These are phyloP conservation scores for Bruguiera hainesii DNA, from an alignment of 441 rosid species.

Conservation along the genomic window DNA sequence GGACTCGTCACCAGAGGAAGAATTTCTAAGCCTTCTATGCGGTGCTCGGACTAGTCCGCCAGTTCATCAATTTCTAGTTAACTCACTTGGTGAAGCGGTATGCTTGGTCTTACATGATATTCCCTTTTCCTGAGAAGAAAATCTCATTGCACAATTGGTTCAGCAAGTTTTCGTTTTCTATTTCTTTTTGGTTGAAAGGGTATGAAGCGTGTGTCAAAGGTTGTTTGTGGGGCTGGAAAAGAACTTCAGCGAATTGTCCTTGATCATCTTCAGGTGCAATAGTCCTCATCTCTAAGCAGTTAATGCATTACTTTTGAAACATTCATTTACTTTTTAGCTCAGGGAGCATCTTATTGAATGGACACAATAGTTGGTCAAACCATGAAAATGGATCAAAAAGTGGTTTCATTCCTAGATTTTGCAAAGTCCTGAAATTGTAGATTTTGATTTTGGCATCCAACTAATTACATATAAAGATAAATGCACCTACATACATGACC, in stretches of 20 bases:
- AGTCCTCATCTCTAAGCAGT: slow-evolving; percentile 19
- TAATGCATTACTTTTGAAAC: slow-evolving; percentile 5
- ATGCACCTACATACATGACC: background rate
- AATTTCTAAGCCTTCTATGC: slow-evolving; percentile 84
- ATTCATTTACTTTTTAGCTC: slow-evolving; percentile 6
- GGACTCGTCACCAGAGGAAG: slow-evolving; percentile 92
- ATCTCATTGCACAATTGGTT: slow-evolving; percentile 16
- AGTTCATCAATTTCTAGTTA: slow-evolving; percentile 84
- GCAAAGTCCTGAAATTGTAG: background rate
- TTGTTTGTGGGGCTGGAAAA: slow-evolving; percentile 84
- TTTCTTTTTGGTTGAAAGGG: slow-evolving; percentile 48
- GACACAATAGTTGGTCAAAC: slow-evolving; percentile 3
- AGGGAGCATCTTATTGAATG: slow-evolving; percentile 6
- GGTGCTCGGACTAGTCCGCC: slow-evolving; percentile 95
- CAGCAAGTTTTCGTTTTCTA: slow-evolving; percentile 2
- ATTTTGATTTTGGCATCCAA: background rate
- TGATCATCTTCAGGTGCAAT: slow-evolving; percentile 81
- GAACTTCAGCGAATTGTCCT: slow-evolving; percentile 81
- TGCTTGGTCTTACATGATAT: slow-evolving; percentile 26
- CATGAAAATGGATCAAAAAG: background rate
- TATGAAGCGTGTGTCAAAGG: slow-evolving; percentile 76
- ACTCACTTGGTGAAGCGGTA: slow-evolving; percentile 88
- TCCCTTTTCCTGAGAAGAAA: slow-evolving; percentile 21
- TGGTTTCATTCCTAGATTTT: no score
- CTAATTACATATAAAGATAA: background rate